These are phyloP conservation scores for Polygonum maritimum DNA, from an alignment of 148 eudicot species.

Conservation along the genomic window DNA sequence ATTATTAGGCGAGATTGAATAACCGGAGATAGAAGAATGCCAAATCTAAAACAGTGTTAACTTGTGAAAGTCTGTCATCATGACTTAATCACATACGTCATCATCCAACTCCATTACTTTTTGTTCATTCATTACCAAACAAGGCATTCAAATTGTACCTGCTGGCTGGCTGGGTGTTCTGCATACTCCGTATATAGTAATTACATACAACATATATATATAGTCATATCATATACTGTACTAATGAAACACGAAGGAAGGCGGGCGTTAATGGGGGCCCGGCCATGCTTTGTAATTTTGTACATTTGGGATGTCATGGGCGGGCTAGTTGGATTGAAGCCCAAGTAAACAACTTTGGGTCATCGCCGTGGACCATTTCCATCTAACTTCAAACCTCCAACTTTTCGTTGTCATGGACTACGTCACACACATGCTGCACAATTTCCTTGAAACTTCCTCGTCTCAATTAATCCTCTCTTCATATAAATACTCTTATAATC, in stretches of 20 bases:
- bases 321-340: not conserved
- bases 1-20: too few species aligned
- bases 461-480: not conserved
- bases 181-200: too few species aligned
- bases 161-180: not conserved
- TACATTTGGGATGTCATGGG: too few species aligned
- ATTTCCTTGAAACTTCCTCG: not conserved
- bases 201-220: too few species aligned
- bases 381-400: not conserved
- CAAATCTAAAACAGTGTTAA: not conserved
- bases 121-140: not conserved
- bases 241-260: too few species aligned
- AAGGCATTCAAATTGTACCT: not conserved
- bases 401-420: not conserved
- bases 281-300: too few species aligned
- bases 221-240: too few species aligned
- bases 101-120: not conserved
- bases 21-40: too few species aligned
- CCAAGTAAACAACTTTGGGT: not conserved
- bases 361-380: not conserved
- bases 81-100: not conserved
- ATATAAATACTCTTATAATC: not conserved
- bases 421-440: not conserved
- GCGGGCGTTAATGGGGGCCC: too few species aligned
- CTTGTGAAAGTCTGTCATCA: not conserved